A percentile compares a stretch with the other conserved stretches of the same genome.
phyloP scores from a whole-genome alignment of 257 asterid species.

The Nyctanthes arbortristis region DNA sequence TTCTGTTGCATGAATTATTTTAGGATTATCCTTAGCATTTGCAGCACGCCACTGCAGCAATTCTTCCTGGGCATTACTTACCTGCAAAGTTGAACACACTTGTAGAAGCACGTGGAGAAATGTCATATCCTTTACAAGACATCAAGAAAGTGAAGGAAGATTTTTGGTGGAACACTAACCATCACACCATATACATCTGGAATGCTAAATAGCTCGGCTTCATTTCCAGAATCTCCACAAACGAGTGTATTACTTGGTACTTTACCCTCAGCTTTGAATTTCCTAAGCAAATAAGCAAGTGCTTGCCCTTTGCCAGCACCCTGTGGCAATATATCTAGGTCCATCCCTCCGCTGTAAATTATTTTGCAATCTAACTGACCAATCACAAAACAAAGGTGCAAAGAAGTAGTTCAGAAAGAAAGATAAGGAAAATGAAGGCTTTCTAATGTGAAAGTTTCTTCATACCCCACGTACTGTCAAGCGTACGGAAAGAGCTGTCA shows the following conservation, averaged over 20 bases:
- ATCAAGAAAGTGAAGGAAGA: slow-evolving; percentile 11
- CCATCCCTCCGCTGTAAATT: slow-evolving; percentile 98
- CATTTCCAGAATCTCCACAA: slow-evolving; percentile 98
- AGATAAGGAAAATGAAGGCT: slow-evolving; percentile 3
- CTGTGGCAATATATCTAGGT: slow-evolving; percentile 89
- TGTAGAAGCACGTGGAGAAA: slow-evolving; percentile 16
- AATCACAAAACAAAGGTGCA: slow-evolving; percentile 25
- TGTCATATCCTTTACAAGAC: slow-evolving; percentile 14
- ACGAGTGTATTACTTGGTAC: slow-evolving; percentile 84
- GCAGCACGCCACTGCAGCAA: slow-evolving; percentile 91
- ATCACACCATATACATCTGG: slow-evolving; percentile 94
- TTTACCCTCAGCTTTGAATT: slow-evolving; percentile 61
- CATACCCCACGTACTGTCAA: slow-evolving; percentile 84
- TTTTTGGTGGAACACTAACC: slow-evolving; percentile 54
- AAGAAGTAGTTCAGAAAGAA: slow-evolving; percentile 16
- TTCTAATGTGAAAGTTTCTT: slow-evolving; percentile 16
- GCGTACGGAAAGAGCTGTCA: slow-evolving; percentile 52
- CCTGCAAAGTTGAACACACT: slow-evolving; percentile 44
- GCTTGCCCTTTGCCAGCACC: slow-evolving; percentile 99
- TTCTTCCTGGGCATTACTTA: slow-evolving; percentile 95
- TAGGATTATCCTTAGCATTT: slow-evolving; percentile 83
- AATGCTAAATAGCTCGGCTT: slow-evolving; percentile 85
- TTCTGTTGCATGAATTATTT: slow-evolving; percentile 84
- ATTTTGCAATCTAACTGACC: slow-evolving; percentile 89
- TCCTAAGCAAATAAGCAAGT: slow-evolving; percentile 88